Evolutionary conservation across 495 filamentous ascomycete species (phyloP).

Genomic region (Aspergillus kassunensis): DNA sequence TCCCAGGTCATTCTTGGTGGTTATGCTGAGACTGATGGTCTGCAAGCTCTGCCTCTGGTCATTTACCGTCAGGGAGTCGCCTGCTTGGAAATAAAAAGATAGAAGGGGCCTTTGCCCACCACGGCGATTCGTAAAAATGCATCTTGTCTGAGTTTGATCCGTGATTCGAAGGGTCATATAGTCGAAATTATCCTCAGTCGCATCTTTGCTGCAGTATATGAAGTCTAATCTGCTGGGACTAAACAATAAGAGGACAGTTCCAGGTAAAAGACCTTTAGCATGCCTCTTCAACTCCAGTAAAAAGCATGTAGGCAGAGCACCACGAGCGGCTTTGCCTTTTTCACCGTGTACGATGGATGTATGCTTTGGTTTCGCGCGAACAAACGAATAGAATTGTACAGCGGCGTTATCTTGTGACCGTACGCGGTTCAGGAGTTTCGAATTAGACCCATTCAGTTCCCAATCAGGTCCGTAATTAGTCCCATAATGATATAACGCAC

Average conservation of each 20-base stretch:
- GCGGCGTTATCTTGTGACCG: not conserved
- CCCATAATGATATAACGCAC: not conserved
- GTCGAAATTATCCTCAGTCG: not conserved
- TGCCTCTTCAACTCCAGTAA: not conserved
- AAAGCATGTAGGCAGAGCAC: not conserved
- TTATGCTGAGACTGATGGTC: conserved; percentile 1
- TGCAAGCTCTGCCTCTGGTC: not conserved
- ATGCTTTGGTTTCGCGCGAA: not conserved
- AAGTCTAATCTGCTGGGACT: conserved; percentile 3
- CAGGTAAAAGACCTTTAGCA: not conserved
- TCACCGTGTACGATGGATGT: not conserved
- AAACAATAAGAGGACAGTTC: conserved; percentile 4
- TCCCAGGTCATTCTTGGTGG: conserved; percentile 6
- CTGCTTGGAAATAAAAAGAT: not conserved
- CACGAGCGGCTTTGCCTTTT: not conserved
- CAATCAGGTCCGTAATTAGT: not conserved
- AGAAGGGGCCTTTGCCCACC: not conserved
- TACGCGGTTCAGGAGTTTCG: conserved; percentile 2
- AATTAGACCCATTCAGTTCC: conserved; percentile 3
- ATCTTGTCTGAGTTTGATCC: not conserved
- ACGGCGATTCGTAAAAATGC: not conserved
- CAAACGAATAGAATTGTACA: conserved; percentile 2
- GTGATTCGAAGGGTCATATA: conserved; percentile 9
- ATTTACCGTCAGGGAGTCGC: conserved; percentile 2
- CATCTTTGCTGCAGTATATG: not conserved